phyloP scores from a whole-genome alignment of 768 basidiomycete species.

The Russula virescens region DNA sequence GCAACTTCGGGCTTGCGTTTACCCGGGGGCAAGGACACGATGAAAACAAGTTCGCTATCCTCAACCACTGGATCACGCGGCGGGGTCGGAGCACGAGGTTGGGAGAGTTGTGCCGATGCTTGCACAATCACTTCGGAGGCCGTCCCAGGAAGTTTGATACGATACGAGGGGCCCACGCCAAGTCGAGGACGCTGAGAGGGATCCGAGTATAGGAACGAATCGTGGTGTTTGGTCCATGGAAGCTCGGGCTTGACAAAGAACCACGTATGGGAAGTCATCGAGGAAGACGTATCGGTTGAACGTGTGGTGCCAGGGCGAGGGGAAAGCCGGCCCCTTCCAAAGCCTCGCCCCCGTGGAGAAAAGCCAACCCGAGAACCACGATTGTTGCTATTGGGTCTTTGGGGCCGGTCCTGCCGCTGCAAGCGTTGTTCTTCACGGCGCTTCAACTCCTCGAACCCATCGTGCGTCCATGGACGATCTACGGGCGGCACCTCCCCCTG shows the following conservation, averaged over 20 bases:
- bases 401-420: constrained; percentile 37
- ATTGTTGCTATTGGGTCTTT: constrained; percentile 45
- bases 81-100: constrained; percentile 6
- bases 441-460: constrained; percentile 86
- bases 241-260: constrained; percentile 72
- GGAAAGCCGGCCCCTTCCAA: constrained; percentile 36
- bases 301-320: constrained; percentile 26
- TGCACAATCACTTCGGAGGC: constrained; percentile 39
- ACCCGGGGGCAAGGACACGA: constrained; percentile 12
- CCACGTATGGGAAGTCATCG: constrained; percentile 41
- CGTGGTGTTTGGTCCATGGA: constrained; percentile 80
- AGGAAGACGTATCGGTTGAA: constrained; percentile 35
- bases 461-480: constrained; percentile 75
- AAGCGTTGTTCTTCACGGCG: constrained; percentile 56
- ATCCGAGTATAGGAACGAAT: constrained; percentile 67
- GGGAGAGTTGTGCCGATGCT: constrained; percentile 28
- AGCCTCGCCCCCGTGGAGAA: constrained; percentile 36
- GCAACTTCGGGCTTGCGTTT: background rate
- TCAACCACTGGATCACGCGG: background rate
- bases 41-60: constrained; percentile 6
- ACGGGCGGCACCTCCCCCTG: constrained; percentile 47
- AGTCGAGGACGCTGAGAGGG: constrained; percentile 50
- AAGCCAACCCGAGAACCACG: constrained; percentile 40
- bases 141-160: constrained; percentile 58
- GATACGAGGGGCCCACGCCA: constrained; percentile 48